Base-by-base conservation (phyloP, 257 asterid species). In the Solanum chmielewskii region DNA sequence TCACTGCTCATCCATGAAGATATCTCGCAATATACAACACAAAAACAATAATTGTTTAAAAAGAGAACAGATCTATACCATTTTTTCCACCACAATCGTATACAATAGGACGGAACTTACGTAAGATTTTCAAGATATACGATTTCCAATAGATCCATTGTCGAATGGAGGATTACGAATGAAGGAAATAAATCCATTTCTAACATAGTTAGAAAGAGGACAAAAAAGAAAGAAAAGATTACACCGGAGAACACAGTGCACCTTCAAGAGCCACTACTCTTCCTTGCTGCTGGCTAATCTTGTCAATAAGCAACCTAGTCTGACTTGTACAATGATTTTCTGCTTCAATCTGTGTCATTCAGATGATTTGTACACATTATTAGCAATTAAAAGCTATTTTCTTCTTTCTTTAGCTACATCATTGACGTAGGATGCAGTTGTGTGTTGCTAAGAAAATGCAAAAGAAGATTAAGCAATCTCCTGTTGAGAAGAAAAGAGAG, bases 281-380 rank as follows among this genome's bases (percentile, higher is more conserved):
- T 86, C 96, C 98, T 88, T 94, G 98, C 87, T 96, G 99, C 86
- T 35, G 68, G 90, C 98, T 96, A 87, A 96, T 96, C 93, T 94
- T 98, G 91, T 96, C 98, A 74, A 95, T 94, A 35, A 96, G 91
- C 88, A 90, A 89, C 60, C 95, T 91, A 15, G 98, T 93, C 91
- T 94, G 98, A 89, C 98, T 94, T 25, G 96, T 91, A 88, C 99
- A 96, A 87, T 91, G 99, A 90, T 68, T 92, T 92, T 96, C 99
- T 87, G 98, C 98, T 68, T 95, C 99, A n/a, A 96, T 92, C 99
- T 96, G 93, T 87, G 56, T 88, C 81, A 81, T 91, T 49, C 80
- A 62, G 31, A 85, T 25, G 41, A 69, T 86, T 47, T 77, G 37
- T 66, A 41, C 44, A 60, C 59, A 66, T 88, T 83, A 89, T 86